Evolutionary conservation across 495 filamentous ascomycete genomes (phyloP), one percentile per base, ranked within the genome.

Genomic region (Pseudevernia furfuracea): DNA sequence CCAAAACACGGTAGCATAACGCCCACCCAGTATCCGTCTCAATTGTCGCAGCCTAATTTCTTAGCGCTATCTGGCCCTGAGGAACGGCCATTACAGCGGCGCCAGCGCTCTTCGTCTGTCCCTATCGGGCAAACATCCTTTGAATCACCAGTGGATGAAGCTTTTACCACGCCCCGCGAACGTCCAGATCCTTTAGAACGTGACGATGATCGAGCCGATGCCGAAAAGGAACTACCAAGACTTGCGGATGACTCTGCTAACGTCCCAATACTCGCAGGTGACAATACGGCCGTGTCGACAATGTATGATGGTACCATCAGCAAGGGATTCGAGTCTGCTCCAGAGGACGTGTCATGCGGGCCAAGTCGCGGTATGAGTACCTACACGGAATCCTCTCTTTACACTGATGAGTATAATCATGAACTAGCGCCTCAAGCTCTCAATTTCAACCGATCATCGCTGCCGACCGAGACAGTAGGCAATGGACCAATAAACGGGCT

Each of bases 251-350:
- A 66, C 43, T 48, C 59, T 25, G 32, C 25, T 4, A 66, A 17
- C 39, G 59, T 66, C 25, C 55, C 59, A 44, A 23, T 44, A 49
- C 34, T 14, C 11, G 52, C 52, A 41, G n/a, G 9, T n/a, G 41
- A 28, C 25, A 53, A 56, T 37, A 23, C 62, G 11, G 63, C 58
- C 21, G 67, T 68, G 32, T 65, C 67, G 37, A 68, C 63, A 11
- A 68, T 68, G 59, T 68, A 68, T n/a, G 67, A 68, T 60, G 67
- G 67, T 38, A 44, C 56, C 14, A 59, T 64, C 58, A 41, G 21
- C 44, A 49, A 59, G 19, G 48, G 43, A n/a, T 44, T 39, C 6
- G 62, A 60, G 11, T 43, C 53, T 37, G 25, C 21, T 11, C n/a
- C n/a, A 30, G 36, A 52, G 25, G 23, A 46, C 21, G 28, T 53